Evolutionary conservation across 768 basidiomycete genomes (phyloP), one percentile per base, ranked within the genome.

Genomic region (Xanthoconium purpureum): DNA sequence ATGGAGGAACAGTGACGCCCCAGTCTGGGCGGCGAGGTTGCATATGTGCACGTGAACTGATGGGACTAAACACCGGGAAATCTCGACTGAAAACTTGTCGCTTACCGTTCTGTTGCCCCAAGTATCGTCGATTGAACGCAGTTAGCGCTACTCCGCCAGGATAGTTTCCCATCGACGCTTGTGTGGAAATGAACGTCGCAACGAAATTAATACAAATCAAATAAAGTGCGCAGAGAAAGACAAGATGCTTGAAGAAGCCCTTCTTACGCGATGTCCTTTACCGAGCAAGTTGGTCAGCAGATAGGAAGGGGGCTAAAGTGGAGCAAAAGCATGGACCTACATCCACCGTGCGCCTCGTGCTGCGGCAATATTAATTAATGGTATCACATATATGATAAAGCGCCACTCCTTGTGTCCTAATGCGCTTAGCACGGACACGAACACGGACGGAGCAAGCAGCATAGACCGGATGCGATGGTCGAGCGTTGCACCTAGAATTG

Each of bases 371-470:
- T 97, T 96, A 71, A 93, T 76, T 3, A 84, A 66, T 0, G 95
- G 94, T 0, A 98, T 82, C 17, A 85, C 80, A 66, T 98, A 98
- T 9, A 93, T 80, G 54, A 98, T 77, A 72, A 99, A 99, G 8
- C 97, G 82, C 97, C 97, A 99, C 73, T 99, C 97, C 69, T 99
- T 99, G 73, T 99, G 97, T 0, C 83, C 87, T 1, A 98, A 76
- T 32, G 68, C 75, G 67, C 93, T 94, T 69, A 98, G 82, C 3
- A 87, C 62, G 3, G 66, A 70, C 9, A 92, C 65, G 57, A 88
- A 89, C 1, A 65, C 55, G 6, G 85, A 29, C 3, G 82, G 76
- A 0, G 87, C 81, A 11, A 78, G 47, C 5, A 87, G 70, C 37
- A 89, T 74, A 4, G 72, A 66, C 5, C 80, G 79, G 43, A 84